Base-by-base conservation (phyloP, 1,284 basidiomycete genomes). In the Ceratobasidium sp. region DNA sequence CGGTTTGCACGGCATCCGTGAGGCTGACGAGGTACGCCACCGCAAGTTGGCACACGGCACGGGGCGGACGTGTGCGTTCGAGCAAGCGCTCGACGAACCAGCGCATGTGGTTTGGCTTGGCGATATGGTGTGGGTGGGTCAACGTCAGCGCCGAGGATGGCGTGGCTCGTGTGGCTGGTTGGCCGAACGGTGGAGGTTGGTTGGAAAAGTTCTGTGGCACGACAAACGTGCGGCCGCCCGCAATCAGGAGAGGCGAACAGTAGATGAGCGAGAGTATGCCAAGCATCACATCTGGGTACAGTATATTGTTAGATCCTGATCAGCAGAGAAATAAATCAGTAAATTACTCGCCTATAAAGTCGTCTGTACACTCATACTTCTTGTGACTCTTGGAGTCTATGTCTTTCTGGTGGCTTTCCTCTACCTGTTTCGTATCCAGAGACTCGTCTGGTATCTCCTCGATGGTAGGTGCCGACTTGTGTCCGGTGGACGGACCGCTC, bases 271-370 rank as follows among this genome's bases (percentile, higher is more conserved):
- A 69, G 26, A 69, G 52, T n/a, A 69, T 69, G 21, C 64, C 64
- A 23, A 69, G 52, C 52, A 69, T 69, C 4, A 69, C 64, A 34
- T 69, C 64, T 69, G 8, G 39, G n/a, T n/a, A n/a, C n/a, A 23
- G 1, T 34, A n/a, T 2, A 12, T 18, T 2, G 26, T 69, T 36
- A 69, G 64, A 57, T 43, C 26, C 14, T 32, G 18, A 52, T 55
- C 23, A 57, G 39, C 52, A 14, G 64, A 30, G 62, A 3, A 16
- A 28, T 12, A 10, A 28, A 23, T 32, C 28, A 26, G 52, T 18
- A n/a, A n/a, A n/a, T n/a, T n/a, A 28, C 64, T 69, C 16, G 57
- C 64, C 64, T 55, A 69, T 69, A 52, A 69, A 69, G 46, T 69
- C 64, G 45, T 69, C 64, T n/a, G 64, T 69, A 28, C 30, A 43